A percentile compares a stretch with the other conserved stretches of the same genome.
Conservation (phyloP, 768 basidiomycete species). For the Gelatoporia subvermispora region DNA sequence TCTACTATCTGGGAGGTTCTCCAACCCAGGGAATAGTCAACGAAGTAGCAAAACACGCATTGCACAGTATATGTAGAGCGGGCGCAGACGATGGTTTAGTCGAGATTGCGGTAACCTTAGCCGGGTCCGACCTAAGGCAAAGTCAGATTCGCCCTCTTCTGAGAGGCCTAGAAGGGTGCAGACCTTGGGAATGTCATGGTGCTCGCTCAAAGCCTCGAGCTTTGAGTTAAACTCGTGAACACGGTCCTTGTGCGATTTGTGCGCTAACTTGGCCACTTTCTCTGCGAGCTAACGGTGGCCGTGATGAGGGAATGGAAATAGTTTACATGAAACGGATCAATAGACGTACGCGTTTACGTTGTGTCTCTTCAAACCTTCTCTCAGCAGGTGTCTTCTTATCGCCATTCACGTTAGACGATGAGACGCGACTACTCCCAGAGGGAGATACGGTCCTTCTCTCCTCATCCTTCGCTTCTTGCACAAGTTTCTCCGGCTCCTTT, state of each 20-base stretch:
- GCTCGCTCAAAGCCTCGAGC: slow-evolving; percentile 83
- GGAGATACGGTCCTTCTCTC: slow-evolving; percentile 37
- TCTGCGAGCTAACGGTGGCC: slow-evolving; percentile 53
- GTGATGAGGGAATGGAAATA: slow-evolving; percentile 1
- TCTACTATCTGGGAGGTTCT: neutral
- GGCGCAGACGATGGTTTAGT: neutral
- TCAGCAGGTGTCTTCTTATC: slow-evolving; percentile 83
- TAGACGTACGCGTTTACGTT: slow-evolving; percentile 60
- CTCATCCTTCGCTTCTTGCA: slow-evolving; percentile 23
- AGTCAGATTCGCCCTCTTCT: slow-evolving; percentile 12
- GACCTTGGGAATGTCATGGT: slow-evolving; percentile 94
- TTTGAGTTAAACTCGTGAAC: slow-evolving; percentile 87
- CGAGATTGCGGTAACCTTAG: slow-evolving; percentile 38
- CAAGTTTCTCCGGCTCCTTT: slow-evolving; percentile 42
- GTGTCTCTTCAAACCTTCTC: slow-evolving; percentile 83
- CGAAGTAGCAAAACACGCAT: neutral
- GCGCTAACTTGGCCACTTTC: slow-evolving; percentile 70
- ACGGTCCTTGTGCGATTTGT: slow-evolving; percentile 90
- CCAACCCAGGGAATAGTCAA: neutral
- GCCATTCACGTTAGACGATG: slow-evolving; percentile 50
- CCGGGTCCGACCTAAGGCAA: slow-evolving; percentile 73
- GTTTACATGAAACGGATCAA: slow-evolving; percentile 4
- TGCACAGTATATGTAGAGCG: neutral
- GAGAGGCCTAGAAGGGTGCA: slow-evolving; percentile 20
- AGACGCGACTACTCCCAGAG: slow-evolving; percentile 54